A percentile compares a stretch with the other conserved stretches of the same genome.
phyloP scores from a whole-genome alignment of 192 early-diverging fungal genomes.

The Backusella morwellensis region DNA sequence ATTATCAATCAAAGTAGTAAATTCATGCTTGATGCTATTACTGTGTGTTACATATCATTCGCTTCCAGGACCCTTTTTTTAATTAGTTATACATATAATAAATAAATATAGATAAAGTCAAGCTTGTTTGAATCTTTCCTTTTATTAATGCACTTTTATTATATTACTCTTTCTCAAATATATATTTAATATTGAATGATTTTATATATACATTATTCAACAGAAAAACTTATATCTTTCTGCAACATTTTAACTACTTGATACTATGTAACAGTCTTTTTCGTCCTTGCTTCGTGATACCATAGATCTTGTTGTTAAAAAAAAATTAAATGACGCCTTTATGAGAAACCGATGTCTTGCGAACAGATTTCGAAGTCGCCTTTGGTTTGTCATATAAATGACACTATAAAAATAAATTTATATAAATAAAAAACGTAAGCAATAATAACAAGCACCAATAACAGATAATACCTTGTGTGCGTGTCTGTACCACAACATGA shows the following conservation, averaged over 20 bases:
- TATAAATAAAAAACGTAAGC: not conserved
- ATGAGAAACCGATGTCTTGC: not conserved
- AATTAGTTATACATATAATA: not conserved
- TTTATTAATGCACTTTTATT: not conserved
- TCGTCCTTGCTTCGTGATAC: not conserved
- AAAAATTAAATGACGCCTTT: slow-evolving; percentile 5
- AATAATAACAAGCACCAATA: not conserved
- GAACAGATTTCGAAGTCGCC: slow-evolving; percentile 5
- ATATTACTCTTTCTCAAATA: not conserved
- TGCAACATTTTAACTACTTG: not conserved
- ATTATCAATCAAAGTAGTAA: not conserved
- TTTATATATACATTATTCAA: slow-evolving; percentile 6
- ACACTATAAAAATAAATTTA: slow-evolving; percentile 24
- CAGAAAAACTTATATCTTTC: not conserved
- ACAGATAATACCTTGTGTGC: slow-evolving; percentile 62
- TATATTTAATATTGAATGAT: not conserved
- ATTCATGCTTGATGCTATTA: not conserved
- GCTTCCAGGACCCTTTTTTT: not conserved
- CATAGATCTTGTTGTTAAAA: not conserved
- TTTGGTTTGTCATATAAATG: slow-evolving; percentile 37
- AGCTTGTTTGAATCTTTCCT: not conserved
- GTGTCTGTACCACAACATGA: slow-evolving; percentile 82
- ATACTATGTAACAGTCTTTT: not conserved
- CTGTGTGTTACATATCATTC: not conserved
- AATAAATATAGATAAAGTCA: not conserved